phyloP scores from a whole-genome alignment of 768 basidiomycete species.

The Termitomyces sp. region DNA sequence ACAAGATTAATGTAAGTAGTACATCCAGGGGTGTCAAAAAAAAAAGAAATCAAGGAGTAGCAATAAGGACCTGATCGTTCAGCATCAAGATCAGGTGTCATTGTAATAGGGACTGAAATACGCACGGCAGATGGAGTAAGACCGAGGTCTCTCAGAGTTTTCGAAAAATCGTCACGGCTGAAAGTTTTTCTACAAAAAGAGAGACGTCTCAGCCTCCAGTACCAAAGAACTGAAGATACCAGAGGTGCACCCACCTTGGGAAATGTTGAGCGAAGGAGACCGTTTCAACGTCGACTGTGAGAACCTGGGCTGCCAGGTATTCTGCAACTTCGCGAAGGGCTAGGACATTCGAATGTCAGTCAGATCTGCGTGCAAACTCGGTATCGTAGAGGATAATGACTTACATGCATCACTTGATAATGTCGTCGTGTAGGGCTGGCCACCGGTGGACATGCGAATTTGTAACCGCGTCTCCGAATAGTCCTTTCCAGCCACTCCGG shows the following conservation, averaged over 20 bases:
- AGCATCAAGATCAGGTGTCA: neutral
- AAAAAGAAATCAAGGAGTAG: slow-evolving; percentile 29
- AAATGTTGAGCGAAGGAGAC: slow-evolving; percentile 79
- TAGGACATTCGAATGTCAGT: slow-evolving; percentile 23
- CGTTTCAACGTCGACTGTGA: slow-evolving; percentile 70
- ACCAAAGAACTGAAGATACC: slow-evolving; percentile 9
- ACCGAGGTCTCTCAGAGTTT: slow-evolving; percentile 77
- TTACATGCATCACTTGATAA: slow-evolving; percentile 74
- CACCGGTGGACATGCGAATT: slow-evolving; percentile 80
- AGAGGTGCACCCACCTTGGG: slow-evolving; percentile 56
- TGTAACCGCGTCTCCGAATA: slow-evolving; percentile 88
- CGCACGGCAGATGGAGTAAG: slow-evolving; percentile 88
- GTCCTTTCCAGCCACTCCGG: slow-evolving; percentile 60
- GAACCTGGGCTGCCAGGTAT: slow-evolving; percentile 72
- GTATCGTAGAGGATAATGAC: slow-evolving; percentile 21
- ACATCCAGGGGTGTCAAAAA: neutral
- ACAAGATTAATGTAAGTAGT: slow-evolving; percentile 2
- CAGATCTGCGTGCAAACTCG: neutral
- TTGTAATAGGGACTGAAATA: slow-evolving; percentile 2
- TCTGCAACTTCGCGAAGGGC: slow-evolving; percentile 86
- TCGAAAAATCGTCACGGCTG: slow-evolving; percentile 66
- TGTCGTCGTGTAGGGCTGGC: slow-evolving; percentile 77
- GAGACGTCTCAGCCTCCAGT: neutral
- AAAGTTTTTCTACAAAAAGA: slow-evolving; percentile 67
- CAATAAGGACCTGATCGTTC: slow-evolving; percentile 48